Conservation (phyloP, 352 stramenopile genomes). For the Ochromonadaceae sp. region DNA sequence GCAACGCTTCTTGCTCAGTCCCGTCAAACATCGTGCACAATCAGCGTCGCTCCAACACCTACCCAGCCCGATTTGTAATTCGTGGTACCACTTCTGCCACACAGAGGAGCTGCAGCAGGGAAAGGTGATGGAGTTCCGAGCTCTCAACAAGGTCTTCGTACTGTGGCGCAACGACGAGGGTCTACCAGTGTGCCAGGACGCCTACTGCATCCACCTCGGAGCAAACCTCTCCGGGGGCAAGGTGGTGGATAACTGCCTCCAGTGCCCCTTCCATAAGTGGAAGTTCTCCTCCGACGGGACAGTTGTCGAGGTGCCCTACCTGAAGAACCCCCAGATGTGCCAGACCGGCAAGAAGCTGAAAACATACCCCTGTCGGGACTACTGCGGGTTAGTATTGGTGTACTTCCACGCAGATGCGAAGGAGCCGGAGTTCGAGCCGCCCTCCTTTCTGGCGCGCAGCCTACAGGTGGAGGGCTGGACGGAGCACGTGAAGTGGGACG, state of each 20-base stretch:
- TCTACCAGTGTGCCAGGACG: conserved; percentile 2
- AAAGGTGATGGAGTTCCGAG: conserved; percentile 5
- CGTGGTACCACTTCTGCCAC: conserved; percentile 12
- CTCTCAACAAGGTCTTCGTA: background rate
- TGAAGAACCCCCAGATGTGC: background rate
- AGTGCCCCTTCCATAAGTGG: conserved; percentile 16
- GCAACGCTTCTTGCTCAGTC: too few relatives aligned
- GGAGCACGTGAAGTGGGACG: conserved; percentile 4
- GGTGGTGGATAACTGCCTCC: background rate
- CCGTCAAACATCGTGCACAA: too few relatives aligned
- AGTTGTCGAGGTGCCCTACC: conserved; percentile 1
- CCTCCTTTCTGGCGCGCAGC: background rate
- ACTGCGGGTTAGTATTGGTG: background rate
- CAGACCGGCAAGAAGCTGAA: background rate
- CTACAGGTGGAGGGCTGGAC: background rate
- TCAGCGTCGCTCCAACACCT: background rate
- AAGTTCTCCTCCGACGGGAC: background rate
- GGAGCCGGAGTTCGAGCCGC: background rate
- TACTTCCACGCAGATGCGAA: conserved; percentile 14
- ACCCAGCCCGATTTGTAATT: background rate
- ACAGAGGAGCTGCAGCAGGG: background rate
- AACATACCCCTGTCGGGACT: conserved; percentile 5
- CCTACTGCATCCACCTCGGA: conserved; percentile 7
- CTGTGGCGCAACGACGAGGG: background rate
- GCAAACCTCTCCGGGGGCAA: conserved; percentile 12